Conservation (phyloP, 2,329 filamentous ascomycete genomes). For the Sphaerulina vaccinii region DNA sequence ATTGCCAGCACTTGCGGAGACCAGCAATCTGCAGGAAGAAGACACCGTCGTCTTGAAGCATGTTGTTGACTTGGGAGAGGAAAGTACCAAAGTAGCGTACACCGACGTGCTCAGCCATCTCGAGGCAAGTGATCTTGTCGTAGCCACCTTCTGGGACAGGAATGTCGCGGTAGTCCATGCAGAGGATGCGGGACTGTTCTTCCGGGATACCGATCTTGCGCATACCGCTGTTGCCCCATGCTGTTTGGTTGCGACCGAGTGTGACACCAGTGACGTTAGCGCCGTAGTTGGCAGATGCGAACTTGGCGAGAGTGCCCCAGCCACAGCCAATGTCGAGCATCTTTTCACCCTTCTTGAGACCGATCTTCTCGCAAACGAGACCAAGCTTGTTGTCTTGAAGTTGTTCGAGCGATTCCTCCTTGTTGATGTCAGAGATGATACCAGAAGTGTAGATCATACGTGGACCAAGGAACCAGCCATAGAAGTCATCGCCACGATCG, state of each 20-base stretch:
- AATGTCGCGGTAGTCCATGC: constrained; percentile 96
- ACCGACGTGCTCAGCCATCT: constrained; percentile 99
- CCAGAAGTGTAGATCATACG: constrained; percentile 99
- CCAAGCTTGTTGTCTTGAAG: constrained; percentile 97
- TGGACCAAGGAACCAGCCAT: constrained; percentile 95
- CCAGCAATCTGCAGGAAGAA: constrained; percentile 97
- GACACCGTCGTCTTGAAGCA: constrained; percentile 93
- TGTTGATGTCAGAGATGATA: constrained; percentile 81
- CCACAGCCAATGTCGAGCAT: constrained; percentile 96
- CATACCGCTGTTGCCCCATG: constrained; percentile 90
- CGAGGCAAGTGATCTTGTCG: constrained; percentile 94
- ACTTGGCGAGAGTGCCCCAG: constrained; percentile 94
- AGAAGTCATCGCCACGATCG: constrained; percentile 97
- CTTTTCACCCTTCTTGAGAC: constrained; percentile 72
- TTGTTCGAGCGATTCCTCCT: constrained; percentile 88
- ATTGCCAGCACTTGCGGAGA: constrained; percentile 93
- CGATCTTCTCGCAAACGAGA: constrained; percentile 94
- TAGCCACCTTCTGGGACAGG: constrained; percentile 72
- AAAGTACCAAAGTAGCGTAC: constrained; percentile 82
- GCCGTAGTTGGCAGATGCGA: constrained; percentile 88
- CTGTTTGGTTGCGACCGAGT: constrained; percentile 91
- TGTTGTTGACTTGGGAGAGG: constrained; percentile 82
- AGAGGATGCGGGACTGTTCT: constrained; percentile 86
- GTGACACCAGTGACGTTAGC: constrained; percentile 85
- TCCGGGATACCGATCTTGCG: constrained; percentile 78